phyloP scores from a whole-genome alignment of 345 rosid genomes.

The Populus euphratica region DNA sequence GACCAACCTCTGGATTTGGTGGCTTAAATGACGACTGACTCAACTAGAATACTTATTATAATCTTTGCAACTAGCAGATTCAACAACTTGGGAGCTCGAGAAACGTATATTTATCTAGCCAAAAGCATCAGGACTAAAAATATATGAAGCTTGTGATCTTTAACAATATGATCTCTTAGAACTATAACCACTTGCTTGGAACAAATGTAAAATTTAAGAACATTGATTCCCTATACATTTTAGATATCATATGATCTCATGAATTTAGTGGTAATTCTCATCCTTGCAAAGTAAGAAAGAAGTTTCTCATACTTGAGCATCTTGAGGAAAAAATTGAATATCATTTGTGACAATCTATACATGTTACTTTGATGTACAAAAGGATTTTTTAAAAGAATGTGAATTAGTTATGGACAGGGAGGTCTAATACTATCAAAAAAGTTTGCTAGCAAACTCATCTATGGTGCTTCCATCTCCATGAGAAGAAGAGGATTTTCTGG shows the following conservation, averaged over 20 bases:
- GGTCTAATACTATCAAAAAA: slow-evolving; percentile 17
- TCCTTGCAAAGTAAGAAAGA: background rate
- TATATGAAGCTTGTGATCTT: background rate
- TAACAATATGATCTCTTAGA: background rate
- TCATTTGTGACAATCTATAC: background rate
- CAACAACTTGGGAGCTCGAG: background rate
- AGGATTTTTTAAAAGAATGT: background rate
- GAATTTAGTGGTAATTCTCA: background rate
- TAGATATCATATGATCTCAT: background rate
- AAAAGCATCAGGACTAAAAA: background rate
- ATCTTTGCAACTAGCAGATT: background rate
- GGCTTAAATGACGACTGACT: background rate
- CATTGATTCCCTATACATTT: background rate
- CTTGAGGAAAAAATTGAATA: background rate
- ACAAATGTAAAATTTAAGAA: background rate
- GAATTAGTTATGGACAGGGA: background rate
- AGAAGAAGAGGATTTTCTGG: slow-evolving; percentile 21
- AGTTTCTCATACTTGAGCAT: background rate
- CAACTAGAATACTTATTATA: background rate
- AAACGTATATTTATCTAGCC: background rate
- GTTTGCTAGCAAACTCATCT: slow-evolving; percentile 48
- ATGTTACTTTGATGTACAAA: background rate
- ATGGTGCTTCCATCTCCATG: slow-evolving; percentile 6
- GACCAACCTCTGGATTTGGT: background rate
- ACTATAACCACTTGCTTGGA: background rate